phyloP scores from a whole-genome alignment of 441 rosid genomes.

The Eutrema salsugineum region DNA sequence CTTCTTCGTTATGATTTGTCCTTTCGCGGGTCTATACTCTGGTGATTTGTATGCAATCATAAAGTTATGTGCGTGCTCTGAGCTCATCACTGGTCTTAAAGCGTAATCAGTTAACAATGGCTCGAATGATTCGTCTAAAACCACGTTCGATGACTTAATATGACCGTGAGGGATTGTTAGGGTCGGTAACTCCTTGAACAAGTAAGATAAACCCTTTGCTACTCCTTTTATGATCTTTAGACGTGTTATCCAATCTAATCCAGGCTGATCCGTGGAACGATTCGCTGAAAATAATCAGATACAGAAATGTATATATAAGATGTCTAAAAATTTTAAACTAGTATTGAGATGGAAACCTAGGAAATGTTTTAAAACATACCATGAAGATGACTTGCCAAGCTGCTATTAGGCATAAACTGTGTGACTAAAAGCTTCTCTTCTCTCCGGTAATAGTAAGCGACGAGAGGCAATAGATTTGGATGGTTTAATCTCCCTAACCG shows the following conservation, averaged over 20 bases:
- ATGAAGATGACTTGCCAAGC: conserved; percentile 80
- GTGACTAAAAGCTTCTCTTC: conserved; percentile 81
- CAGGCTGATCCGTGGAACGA: conserved; percentile 37
- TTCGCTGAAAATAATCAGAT: conserved; percentile 38
- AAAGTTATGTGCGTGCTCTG: conserved; percentile 49
- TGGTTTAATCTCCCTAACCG: conserved; percentile 65
- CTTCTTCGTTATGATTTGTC: conserved; percentile 44
- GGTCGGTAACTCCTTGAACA: conserved; percentile 57
- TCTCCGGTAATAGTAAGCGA: conserved; percentile 72
- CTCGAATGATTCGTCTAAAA: conserved; percentile 45
- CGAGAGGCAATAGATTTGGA: conserved; percentile 58
- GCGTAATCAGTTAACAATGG: conserved; percentile 72
- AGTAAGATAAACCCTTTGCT: conserved; percentile 55
- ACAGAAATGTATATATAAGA: too few species aligned
- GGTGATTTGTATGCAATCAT: conserved; percentile 83
- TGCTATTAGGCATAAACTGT: conserved; percentile 43
- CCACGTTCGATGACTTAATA: conserved; percentile 80
- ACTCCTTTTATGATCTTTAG: conserved; percentile 67
- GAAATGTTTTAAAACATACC: conserved; percentile 33
- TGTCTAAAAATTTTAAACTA: not conserved
- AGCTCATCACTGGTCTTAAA: conserved; percentile 56
- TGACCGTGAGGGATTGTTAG: conserved; percentile 71
- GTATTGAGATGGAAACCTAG: not conserved
- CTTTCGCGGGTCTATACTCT: conserved; percentile 40
- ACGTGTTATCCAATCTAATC: conserved; percentile 64